Evolutionary conservation across 1,284 basidiomycete species (phyloP), one percentile per base, ranked within the genome.

Genomic region (Takashimella koratensis): DNA sequence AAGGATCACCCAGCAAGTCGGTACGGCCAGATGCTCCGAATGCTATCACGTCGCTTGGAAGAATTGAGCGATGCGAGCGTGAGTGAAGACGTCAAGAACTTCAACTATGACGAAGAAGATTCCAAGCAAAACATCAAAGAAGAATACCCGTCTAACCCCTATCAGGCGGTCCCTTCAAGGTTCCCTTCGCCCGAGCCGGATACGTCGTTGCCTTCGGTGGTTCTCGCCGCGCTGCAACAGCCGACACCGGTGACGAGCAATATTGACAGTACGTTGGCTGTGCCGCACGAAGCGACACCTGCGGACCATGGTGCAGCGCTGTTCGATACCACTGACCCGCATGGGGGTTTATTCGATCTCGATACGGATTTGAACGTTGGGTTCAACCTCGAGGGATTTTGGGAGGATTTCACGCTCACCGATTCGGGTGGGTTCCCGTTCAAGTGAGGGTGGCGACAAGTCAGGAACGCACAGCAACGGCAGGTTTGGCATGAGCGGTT

Each of bases 331-430:
- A 8, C 16, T 8, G 30, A 36, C 16, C 16, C 30, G 8, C n/a
- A n/a, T n/a, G 36, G 59, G 8, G 54, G 51, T 2, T 46, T 72
- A 26, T 71, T 72, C 30, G 68, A 72, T 40, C 64, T 66, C 43
- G 66, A 66, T 36, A 56, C 58, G 12, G 67, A 74, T 55, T 59
- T 71, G 51, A 66, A 68, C 25, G 51, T 57, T 2, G 59, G 56
- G 20, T 72, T 74, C 53, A 71, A 74, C 43, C 54, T 74, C 11
- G 67, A 72, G 24, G 71, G 70, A 1, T 74, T 74, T 51, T 74
- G 67, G 66, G 71, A 72, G 30, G 71, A 74, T 58, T 74, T 72
- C 55, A 68, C 67, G 12, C 50, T 72, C 4, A 71, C 68, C 2
- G 70, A 72, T 56, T 60, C 57, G 11, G 66, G 69, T 24, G 70